Percentiles rank a stretch among this genome's conserved stretches.
Evolutionary conservation across 768 basidiomycete genomes (phyloP).

Genomic region (Leucosporidium yakuticum): DNA sequence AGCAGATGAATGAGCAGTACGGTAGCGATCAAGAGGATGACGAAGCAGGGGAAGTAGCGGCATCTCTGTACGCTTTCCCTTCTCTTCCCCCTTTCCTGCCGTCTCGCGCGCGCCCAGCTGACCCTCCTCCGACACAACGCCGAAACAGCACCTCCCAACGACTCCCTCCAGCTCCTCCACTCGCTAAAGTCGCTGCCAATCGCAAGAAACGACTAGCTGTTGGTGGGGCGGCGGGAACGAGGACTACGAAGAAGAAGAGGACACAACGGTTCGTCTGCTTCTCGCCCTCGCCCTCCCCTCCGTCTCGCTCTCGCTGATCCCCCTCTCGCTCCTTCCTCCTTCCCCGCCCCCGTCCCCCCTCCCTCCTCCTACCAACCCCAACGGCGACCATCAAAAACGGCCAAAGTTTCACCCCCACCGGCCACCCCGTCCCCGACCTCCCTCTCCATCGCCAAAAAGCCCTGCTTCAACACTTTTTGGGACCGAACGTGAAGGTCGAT

Average conservation of each 20-base stretch:
- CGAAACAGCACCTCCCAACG: neutral
- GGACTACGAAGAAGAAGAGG: slow-evolving; percentile 8
- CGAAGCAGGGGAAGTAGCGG: neutral
- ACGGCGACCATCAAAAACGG: neutral
- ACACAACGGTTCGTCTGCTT: no score
- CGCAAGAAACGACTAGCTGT: slow-evolving; percentile 11
- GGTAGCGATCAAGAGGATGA: neutral
- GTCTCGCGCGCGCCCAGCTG: neutral
- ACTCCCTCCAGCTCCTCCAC: neutral
- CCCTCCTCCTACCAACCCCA: neutral
- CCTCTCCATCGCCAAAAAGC: slow-evolving; percentile 4
- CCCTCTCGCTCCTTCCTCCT: neutral
- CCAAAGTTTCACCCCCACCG: slow-evolving; percentile 13
- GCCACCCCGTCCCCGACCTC: slow-evolving; percentile 7
- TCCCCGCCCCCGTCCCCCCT: neutral
- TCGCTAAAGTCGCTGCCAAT: neutral
- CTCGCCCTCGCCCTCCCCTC: no score
- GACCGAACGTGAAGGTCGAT: slow-evolving; percentile 10
- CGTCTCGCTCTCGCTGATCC: no score
- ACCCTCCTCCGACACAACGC: neutral
- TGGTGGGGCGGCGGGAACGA: no score
- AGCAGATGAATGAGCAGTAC: neutral
- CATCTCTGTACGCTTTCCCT: neutral
- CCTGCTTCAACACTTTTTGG: slow-evolving; percentile 17
- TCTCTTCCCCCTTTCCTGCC: neutral